Evolutionary conservation across 768 basidiomycete species (phyloP).

Genomic region (Auricularia cornea): DNA sequence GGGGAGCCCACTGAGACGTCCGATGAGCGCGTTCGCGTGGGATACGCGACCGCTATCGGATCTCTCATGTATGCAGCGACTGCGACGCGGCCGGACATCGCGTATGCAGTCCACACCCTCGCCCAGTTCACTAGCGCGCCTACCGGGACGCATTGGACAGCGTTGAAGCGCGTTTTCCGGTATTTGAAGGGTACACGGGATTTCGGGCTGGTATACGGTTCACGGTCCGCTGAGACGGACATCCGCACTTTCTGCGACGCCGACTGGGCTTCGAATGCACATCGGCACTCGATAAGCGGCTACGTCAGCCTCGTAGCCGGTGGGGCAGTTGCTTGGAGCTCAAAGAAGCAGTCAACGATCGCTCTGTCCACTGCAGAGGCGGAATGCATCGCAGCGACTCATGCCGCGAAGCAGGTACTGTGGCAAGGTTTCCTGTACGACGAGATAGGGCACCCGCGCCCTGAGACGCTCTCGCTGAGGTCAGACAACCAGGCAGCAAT

Average conservation of each 20-base stretch:
- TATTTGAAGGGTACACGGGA: slow-evolving; percentile 21
- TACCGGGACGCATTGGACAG: slow-evolving; percentile 17
- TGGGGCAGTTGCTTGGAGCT: slow-evolving; percentile 17
- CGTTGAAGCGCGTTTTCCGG: slow-evolving; percentile 16
- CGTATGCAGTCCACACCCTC: slow-evolving; percentile 17
- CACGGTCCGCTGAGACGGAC: no score
- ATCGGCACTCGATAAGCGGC: slow-evolving; percentile 24
- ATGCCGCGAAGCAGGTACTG: slow-evolving; percentile 10
- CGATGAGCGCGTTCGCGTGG: no score
- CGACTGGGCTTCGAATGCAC: slow-evolving; percentile 18
- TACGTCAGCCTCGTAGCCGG: slow-evolving; percentile 16
- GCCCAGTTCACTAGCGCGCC: slow-evolving; percentile 19
- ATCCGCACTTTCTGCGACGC: slow-evolving; percentile 11
- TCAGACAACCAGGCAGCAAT: slow-evolving; percentile 28
- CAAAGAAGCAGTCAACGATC: slow-evolving; percentile 17
- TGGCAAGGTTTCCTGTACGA: slow-evolving; percentile 8
- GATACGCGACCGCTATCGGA: slow-evolving; percentile 14
- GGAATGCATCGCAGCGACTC: slow-evolving; percentile 19
- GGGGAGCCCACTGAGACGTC: no score
- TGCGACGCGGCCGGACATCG: slow-evolving; percentile 22
- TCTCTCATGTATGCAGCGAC: slow-evolving; percentile 22
- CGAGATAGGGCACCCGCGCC: slow-evolving; percentile 5
- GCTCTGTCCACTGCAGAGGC: slow-evolving; percentile 21
- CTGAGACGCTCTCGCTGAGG: slow-evolving; percentile 6
- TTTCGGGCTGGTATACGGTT: slow-evolving; percentile 12